Base-by-base conservation (phyloP, 768 basidiomycete species). In the Tulasnella sp. region DNA sequence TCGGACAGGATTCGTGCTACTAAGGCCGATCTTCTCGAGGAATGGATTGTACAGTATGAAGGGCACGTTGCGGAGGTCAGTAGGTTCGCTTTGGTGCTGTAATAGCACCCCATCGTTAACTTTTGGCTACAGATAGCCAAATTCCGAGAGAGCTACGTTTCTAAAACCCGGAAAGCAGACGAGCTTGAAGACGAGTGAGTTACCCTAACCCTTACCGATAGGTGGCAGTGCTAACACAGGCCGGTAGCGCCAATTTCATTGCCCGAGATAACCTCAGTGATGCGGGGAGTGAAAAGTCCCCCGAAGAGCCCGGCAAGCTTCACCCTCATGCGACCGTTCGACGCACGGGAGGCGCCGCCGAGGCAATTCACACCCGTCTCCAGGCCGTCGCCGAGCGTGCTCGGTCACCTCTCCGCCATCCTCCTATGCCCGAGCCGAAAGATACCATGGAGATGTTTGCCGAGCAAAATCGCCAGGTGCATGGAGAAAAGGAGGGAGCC, bases 161-260 rank as follows among this genome's bases (percentile, higher is more conserved):
- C 88, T 42, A 97, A 96, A 85, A 92, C 90, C 0, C 90, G 94
- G 77, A 89, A 90, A 56, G 96, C 96, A 21, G 96, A 98, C 82
- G 96, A 98, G 83, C 92, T 93, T 10, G 95, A 95, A 84, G 96
- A 98, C 84, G 96, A 97, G 96, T 97, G 85, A 83, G 95, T 88
- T 39, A 34, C 34, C 68, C 78, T 27, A 42, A 40, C 48, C 56
- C 71, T 44, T 79, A 2, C 42, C 39, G 27, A 34, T 27, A 68
- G 27, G 62, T 7, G 34, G 62, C 34, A 18, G 27, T 68, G 34
- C 34, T 68, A 31, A 68, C 31, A 0, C 27, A 5, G 14, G 34
- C 34, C 62, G n/a, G 31, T 12, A 68, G 62, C 34, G 62, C 62
- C n/a, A 68, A 68, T 14, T 68, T 68, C 14, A 68, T 68, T 16